These are phyloP conservation scores for Marvania coccoides DNA, from an alignment of 139 green algal species.

Conservation along the genomic window DNA sequence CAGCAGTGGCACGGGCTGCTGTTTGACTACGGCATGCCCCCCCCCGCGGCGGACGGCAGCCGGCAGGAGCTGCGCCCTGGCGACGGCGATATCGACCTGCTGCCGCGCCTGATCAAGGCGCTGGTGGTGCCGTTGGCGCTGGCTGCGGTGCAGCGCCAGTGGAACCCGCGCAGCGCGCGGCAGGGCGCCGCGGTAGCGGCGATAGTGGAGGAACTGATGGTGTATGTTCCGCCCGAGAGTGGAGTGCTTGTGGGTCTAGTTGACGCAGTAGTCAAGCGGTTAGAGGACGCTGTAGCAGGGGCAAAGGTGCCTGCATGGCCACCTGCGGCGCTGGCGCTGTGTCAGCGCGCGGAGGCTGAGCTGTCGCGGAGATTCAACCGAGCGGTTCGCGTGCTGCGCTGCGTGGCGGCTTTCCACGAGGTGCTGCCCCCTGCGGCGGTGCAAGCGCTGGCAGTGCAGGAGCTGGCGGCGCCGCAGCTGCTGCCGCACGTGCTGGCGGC, in stretches of 20 bases:
- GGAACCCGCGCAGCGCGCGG: constrained; percentile 50
- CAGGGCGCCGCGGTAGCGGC: constrained; percentile 40
- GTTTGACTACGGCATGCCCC: constrained; percentile 74
- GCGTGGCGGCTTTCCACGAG: constrained; percentile 40
- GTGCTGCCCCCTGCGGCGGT: constrained; percentile 37
- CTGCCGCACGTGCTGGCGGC: constrained; percentile 43
- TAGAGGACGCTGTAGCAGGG: constrained; percentile 21
- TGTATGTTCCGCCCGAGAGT: constrained; percentile 52
- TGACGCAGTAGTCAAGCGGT: background rate
- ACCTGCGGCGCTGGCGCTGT: constrained; percentile 27
- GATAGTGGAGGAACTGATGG: constrained; percentile 54
- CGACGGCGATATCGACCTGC: constrained; percentile 67
- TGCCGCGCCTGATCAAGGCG: constrained; percentile 68
- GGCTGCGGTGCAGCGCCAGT: constrained; percentile 36
- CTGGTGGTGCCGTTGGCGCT: constrained; percentile 71
- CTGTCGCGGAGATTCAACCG: constrained; percentile 47
- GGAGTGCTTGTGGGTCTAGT: constrained; percentile 2
- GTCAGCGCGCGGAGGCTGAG: constrained; percentile 27
- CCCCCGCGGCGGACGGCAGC: constrained; percentile 5
- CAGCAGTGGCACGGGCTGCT: constrained; percentile 67
- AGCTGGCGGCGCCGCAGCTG: constrained; percentile 26
- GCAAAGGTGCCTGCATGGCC: constrained; percentile 49
- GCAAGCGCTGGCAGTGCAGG: constrained; percentile 33
- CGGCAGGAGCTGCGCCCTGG: constrained; percentile 25
- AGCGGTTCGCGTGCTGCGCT: constrained; percentile 42